A percentile compares a stretch with the other conserved stretches of the same genome.
These are phyloP conservation scores for Wickerhamiella spandovensis DNA, from an alignment of 805 yeast genomes.

Conservation along the genomic window DNA sequence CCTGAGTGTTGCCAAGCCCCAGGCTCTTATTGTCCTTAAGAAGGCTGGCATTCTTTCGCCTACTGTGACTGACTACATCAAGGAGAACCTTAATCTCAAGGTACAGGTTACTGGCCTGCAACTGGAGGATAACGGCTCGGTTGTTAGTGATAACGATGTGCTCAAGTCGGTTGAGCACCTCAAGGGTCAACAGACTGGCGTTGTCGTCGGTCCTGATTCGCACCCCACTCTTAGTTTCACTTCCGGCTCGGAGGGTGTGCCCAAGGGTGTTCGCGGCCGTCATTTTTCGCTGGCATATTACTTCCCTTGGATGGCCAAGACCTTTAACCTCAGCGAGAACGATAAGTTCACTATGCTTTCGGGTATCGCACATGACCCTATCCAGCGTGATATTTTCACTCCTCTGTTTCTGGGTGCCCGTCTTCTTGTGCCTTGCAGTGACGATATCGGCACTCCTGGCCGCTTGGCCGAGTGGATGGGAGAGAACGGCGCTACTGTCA, in stretches of 20 bases:
- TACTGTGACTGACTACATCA: constrained; percentile 65
- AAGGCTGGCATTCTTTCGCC: constrained; percentile 78
- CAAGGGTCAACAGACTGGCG: constrained; percentile 51
- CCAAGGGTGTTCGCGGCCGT: constrained; percentile 97
- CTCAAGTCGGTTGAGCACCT: constrained; percentile 37
- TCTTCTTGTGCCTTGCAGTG: constrained; percentile 83
- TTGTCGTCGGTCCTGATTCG: constrained; percentile 91
- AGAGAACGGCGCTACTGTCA: constrained; percentile 78
- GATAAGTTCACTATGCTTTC: constrained; percentile 95
- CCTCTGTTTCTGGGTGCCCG: constrained; percentile 94
- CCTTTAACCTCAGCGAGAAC: constrained; percentile 58
- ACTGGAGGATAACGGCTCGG: constrained; percentile 59
- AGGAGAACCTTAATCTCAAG: constrained; percentile 55
- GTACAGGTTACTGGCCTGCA: constrained; percentile 67
- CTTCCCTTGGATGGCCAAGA: constrained; percentile 96
- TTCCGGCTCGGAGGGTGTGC: constrained; percentile 95
- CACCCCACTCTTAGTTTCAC: constrained; percentile 95
- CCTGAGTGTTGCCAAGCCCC: constrained; percentile 85
- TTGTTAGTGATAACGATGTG: constrained; percentile 34
- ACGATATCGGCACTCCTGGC: constrained; percentile 98
- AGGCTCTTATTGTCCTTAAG: constrained; percentile 75
- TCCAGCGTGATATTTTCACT: constrained; percentile 97
- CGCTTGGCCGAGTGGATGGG: constrained; percentile 96
- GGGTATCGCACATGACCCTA: constrained; percentile 99
- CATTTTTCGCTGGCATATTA: constrained; percentile 94